A percentile compares a stretch with the other conserved stretches of the same genome.
Evolutionary conservation across 352 stramenopile species (phyloP).

Genomic region (Globisporangium ultimum): DNA sequence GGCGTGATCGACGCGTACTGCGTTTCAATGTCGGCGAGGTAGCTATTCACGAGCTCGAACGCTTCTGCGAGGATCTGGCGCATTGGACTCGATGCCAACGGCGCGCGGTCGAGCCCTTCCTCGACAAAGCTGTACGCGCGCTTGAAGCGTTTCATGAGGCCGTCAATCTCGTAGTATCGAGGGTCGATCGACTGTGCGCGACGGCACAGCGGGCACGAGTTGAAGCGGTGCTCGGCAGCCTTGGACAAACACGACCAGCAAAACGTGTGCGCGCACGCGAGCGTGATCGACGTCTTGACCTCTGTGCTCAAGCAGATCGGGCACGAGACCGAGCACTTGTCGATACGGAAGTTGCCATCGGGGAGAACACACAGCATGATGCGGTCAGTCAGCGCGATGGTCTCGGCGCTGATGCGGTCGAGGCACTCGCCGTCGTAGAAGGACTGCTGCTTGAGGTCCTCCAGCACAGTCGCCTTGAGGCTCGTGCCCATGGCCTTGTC

Average conservation of each 20-base stretch:
- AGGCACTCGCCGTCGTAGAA: constrained; percentile 66
- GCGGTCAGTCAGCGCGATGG: constrained; percentile 47
- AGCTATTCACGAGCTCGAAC: constrained; percentile 53
- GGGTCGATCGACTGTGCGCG: constrained; percentile 72
- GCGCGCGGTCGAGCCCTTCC: constrained; percentile 37
- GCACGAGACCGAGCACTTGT: constrained; percentile 41
- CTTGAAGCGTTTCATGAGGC: constrained; percentile 74
- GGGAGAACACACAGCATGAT: constrained; percentile 72
- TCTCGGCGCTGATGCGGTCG: constrained; percentile 48
- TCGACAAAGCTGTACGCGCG: constrained; percentile 65
- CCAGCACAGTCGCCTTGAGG: constrained; percentile 34
- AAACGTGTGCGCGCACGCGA: constrained; percentile 73
- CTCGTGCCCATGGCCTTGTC: constrained; percentile 43
- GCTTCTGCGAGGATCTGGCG: constrained; percentile 64
- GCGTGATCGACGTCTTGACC: constrained; percentile 68
- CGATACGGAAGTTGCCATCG: constrained; percentile 61
- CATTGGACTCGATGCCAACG: constrained; percentile 58
- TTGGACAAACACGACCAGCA: constrained; percentile 81
- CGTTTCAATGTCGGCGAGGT: constrained; percentile 44
- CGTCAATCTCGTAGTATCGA: constrained; percentile 79
- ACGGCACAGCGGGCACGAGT: constrained; percentile 69
- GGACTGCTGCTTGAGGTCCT: constrained; percentile 53
- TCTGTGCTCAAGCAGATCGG: constrained; percentile 64
- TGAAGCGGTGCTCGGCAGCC: constrained; percentile 67
- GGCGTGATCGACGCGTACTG: constrained; percentile 61